Conservation (phyloP, 2,329 filamentous ascomycete genomes). For the Penicillium sclerotiorum region DNA sequence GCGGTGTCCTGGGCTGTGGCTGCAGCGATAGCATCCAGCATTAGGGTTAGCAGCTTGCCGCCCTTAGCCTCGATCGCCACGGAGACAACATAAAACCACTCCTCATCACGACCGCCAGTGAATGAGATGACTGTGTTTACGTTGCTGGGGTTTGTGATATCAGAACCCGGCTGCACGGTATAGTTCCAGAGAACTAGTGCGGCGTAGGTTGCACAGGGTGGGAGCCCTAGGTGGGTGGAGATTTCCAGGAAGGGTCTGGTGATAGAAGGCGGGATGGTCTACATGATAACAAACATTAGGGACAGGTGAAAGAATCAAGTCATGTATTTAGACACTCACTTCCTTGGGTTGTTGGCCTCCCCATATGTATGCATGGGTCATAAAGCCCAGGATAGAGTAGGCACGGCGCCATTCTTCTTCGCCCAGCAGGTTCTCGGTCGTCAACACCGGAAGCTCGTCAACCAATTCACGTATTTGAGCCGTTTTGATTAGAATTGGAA, state of each 20-base stretch:
- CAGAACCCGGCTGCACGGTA: slow-evolving; percentile 22
- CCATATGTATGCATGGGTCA: slow-evolving; percentile 84
- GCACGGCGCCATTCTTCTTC: slow-evolving; percentile 87
- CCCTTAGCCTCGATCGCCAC: slow-evolving; percentile 57
- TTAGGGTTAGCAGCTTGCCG: slow-evolving; percentile 47
- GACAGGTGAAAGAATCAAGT: neutral
- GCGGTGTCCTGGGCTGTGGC: slow-evolving; percentile 40
- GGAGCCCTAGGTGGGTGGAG: slow-evolving; percentile 39
- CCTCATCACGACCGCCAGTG: slow-evolving; percentile 44
- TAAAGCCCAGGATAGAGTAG: slow-evolving; percentile 73
- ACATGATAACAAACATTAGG: neutral
- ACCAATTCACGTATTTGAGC: slow-evolving; percentile 74
- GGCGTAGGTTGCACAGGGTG: slow-evolving; percentile 49
- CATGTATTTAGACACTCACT: slow-evolving; percentile 43
- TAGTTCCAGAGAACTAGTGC: slow-evolving; percentile 46
- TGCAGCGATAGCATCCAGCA: slow-evolving; percentile 53
- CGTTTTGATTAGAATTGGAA: slow-evolving; percentile 76
- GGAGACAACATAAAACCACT: slow-evolving; percentile 56
- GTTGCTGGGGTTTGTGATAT: slow-evolving; percentile 42
- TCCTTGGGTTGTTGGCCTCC: slow-evolving; percentile 71
- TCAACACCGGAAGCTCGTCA: slow-evolving; percentile 75
- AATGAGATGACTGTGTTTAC: slow-evolving; percentile 38
- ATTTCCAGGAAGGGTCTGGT: slow-evolving; percentile 41
- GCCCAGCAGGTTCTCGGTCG: slow-evolving; percentile 72
- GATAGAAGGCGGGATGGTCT: slow-evolving; percentile 42